Percentiles rank a stretch among this genome's conserved stretches.
Evolutionary conservation across 768 basidiomycete species (phyloP).

Genomic region (Cystobasidium onofrii): DNA sequence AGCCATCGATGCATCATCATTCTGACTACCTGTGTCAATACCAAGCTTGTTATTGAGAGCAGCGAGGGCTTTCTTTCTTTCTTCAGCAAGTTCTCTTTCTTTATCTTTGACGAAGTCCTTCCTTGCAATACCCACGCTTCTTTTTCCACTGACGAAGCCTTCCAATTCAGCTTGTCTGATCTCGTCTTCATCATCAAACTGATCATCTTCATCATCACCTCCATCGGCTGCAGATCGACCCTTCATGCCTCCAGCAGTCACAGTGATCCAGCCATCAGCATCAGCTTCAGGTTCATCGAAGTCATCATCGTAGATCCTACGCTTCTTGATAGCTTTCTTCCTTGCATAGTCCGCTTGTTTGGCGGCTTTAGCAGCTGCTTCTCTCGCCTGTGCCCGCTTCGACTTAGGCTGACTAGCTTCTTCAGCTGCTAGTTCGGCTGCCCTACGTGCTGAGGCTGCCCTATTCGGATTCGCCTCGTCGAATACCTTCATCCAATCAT

Average conservation of each 20-base stretch:
- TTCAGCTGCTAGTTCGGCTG: conserved; percentile 14
- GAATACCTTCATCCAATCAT: conserved; percentile 28
- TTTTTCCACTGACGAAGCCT: conserved; percentile 21
- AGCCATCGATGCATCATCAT: background rate
- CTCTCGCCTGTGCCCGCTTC: conserved; percentile 4
- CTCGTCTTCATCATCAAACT: conserved; percentile 23
- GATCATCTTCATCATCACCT: conserved; percentile 5
- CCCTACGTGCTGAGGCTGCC: background rate
- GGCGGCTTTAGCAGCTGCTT: conserved; percentile 13
- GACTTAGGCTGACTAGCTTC: conserved; percentile 20
- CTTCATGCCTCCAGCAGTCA: conserved; percentile 4
- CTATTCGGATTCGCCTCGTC: background rate
- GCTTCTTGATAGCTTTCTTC: conserved; percentile 24
- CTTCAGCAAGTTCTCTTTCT: background rate
- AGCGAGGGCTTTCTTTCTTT: background rate
- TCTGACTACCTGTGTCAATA: background rate
- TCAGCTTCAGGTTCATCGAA: conserved; percentile 20
- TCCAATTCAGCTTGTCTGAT: conserved; percentile 16
- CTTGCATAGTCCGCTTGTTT: background rate
- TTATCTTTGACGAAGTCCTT: conserved; percentile 16
- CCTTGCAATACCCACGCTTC: conserved; percentile 12
- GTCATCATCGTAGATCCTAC: conserved; percentile 27
- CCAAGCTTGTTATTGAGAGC: conserved; percentile 13
- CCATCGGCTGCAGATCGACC: conserved; percentile 10
- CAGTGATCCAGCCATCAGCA: conserved; percentile 30